Evolutionary conservation across 176 grass and related monocot genomes (phyloP).

Genomic region (Areca catechu): DNA sequence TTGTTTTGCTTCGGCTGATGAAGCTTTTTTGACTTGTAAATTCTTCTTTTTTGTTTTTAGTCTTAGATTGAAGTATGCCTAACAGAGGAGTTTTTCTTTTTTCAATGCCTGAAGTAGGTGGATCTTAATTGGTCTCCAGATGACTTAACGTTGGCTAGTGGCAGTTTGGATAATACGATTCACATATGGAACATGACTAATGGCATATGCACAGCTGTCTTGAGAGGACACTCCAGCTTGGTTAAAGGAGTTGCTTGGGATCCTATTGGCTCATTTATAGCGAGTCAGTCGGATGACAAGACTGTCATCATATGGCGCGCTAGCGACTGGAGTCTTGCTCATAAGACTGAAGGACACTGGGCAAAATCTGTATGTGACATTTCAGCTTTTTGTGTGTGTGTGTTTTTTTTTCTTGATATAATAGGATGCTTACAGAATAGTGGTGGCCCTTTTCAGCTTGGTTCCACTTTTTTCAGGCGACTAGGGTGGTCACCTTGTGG

Average conservation of each 20-base stretch:
- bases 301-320: slow-evolving; percentile 91
- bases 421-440: slow-evolving; percentile 20
- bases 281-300: slow-evolving; percentile 96
- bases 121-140: slow-evolving; percentile 99
- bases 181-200: slow-evolving; percentile 92
- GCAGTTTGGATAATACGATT: slow-evolving; percentile 88
- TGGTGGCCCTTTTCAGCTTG: slow-evolving; percentile 47
- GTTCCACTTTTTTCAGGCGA: slow-evolving; percentile 95
- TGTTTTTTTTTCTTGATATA: slow-evolving; percentile 8
- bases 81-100: not conserved
- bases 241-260: slow-evolving; percentile 99
- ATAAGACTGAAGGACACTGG: slow-evolving; percentile 95
- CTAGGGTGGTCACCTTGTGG: slow-evolving; percentile 96
- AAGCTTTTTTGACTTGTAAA: not conserved
- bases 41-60: slow-evolving; percentile 4
- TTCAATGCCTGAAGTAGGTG: slow-evolving; percentile 62
- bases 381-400: slow-evolving; percentile 1
- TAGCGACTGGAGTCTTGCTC: slow-evolving; percentile 92
- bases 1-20: too few species aligned
- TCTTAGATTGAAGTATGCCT: not conserved
- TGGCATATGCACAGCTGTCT: slow-evolving; percentile 84
- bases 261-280: slow-evolving; percentile 96
- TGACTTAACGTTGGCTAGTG: slow-evolving; percentile 83
- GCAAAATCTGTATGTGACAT: slow-evolving; percentile 68
- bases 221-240: slow-evolving; percentile 89